Percentiles rank a stretch among this genome's conserved stretches.
Conservation (phyloP, 2,329 filamentous ascomycete genomes). For the Colletotrichum phormii region DNA sequence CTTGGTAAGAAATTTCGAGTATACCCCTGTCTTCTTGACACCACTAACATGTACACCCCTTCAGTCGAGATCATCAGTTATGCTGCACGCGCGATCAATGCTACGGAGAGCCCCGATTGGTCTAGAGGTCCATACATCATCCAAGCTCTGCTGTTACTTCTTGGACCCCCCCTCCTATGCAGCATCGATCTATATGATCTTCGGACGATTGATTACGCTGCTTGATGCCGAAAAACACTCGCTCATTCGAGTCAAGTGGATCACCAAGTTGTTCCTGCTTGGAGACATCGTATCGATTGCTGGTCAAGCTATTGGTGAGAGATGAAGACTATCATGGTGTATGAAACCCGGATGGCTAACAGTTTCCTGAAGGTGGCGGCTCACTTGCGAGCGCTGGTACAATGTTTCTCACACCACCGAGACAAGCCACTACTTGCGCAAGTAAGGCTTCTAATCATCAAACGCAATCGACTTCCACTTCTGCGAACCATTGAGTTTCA, state of each 20-base stretch:
- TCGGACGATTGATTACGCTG: conserved; percentile 55
- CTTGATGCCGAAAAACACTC: conserved; percentile 49
- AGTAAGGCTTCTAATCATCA: neutral
- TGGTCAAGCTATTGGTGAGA: conserved; percentile 57
- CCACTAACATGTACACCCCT: neutral
- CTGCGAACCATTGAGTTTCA: neutral
- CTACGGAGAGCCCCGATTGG: conserved; percentile 52
- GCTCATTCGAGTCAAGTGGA: conserved; percentile 50
- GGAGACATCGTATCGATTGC: conserved; percentile 65
- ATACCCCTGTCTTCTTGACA: neutral
- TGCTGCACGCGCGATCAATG: conserved; percentile 59
- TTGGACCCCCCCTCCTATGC: conserved; percentile 60
- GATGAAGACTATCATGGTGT: neutral
- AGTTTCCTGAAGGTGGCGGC: neutral
- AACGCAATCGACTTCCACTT: neutral
- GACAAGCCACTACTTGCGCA: neutral
- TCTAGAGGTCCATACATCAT: conserved; percentile 51
- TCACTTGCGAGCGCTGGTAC: conserved; percentile 41
- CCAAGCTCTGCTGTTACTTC: conserved; percentile 56
- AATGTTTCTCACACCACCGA: neutral
- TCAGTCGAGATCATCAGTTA: conserved; percentile 64
- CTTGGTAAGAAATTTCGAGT: conserved; percentile 54
- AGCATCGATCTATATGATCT: conserved; percentile 63
- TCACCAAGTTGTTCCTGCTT: conserved; percentile 66
- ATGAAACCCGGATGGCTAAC: neutral